A percentile compares a stretch with the other conserved stretches of the same genome.
phyloP scores from a whole-genome alignment of 1,284 basidiomycete genomes.

The Grifola frondosa region DNA sequence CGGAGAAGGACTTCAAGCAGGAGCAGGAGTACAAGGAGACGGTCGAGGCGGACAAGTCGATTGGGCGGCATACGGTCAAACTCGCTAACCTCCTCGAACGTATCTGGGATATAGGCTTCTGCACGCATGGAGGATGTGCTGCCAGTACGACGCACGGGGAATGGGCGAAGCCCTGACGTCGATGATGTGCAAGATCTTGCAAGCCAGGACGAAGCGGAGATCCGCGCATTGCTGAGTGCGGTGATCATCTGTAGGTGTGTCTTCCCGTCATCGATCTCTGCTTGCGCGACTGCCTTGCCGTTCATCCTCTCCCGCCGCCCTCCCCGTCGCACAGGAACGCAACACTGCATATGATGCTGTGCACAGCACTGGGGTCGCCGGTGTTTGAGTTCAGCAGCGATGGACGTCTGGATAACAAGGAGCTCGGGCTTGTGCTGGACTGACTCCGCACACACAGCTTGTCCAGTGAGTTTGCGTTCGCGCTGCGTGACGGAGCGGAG shows the following conservation, averaged over 20 bases:
- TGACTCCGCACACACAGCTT: too few relatives aligned
- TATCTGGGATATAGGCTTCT: constrained; percentile 41
- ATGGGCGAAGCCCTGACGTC: constrained; percentile 25
- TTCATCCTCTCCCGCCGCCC: constrained; percentile 54
- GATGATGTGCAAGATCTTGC: constrained; percentile 33
- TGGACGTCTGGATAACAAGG: constrained; percentile 26
- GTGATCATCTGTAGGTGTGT: constrained; percentile 55
- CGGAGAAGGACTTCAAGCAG: constrained; percentile 29
- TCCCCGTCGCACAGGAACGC: constrained; percentile 44
- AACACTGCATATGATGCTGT: constrained; percentile 39
- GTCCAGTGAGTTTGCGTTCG: too few relatives aligned
- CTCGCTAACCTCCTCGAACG: constrained; percentile 53
- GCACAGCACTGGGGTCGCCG: constrained; percentile 49
- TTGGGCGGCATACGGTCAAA: constrained; percentile 51
- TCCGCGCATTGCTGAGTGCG: constrained; percentile 49
- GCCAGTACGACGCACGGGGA: neutral
- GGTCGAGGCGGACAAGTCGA: constrained; percentile 52
- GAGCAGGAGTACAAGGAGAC: constrained; percentile 42
- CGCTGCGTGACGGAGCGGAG: too few relatives aligned
- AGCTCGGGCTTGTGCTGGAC: constrained; percentile 41
- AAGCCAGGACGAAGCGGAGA: constrained; percentile 34
- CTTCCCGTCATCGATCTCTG: constrained; percentile 44
- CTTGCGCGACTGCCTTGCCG: constrained; percentile 31
- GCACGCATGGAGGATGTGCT: constrained; percentile 27
- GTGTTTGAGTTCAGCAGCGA: constrained; percentile 49